Percentiles rank a stretch among this genome's conserved stretches.
Evolutionary conservation across 23 red algal species (phyloP).

Genomic region (Gracilaria caudata): DNA sequence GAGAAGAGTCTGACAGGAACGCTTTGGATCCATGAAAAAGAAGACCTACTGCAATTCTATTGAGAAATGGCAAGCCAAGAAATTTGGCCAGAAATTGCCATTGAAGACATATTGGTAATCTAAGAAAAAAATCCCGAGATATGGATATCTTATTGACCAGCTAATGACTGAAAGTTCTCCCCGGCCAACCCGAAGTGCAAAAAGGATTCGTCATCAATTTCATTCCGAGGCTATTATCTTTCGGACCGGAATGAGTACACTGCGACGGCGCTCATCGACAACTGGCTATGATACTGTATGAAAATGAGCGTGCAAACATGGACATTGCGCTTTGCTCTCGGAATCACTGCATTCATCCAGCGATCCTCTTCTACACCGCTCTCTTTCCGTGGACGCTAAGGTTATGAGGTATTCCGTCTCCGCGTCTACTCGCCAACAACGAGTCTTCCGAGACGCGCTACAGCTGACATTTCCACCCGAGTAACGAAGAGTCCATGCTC

Average conservation of each 20-base stretch:
- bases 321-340: conserved; percentile 33
- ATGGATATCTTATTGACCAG: too few species aligned
- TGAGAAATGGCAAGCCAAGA: too few species aligned
- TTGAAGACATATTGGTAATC: too few species aligned
- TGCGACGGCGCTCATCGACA: conserved; percentile 45
- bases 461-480: not conserved
- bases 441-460: conserved; percentile 17
- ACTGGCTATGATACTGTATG: conserved; percentile 62
- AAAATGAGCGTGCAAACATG: conserved; percentile 70
- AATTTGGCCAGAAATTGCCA: too few species aligned
- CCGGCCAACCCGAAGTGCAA: conserved; percentile 19
- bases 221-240: conserved; percentile 2
- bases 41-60: too few species aligned
- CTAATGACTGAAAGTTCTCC: too few species aligned
- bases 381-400: conserved; percentile 51
- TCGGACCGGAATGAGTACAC: conserved; percentile 11
- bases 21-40: too few species aligned
- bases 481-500: conserved; percentile 19
- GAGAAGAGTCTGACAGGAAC: too few species aligned
- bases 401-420: conserved; percentile 80
- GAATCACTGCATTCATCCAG: conserved; percentile 1
- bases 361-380: conserved; percentile 19
- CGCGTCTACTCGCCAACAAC: too few species aligned
- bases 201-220: conserved; percentile 57
- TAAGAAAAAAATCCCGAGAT: too few species aligned